These are phyloP conservation scores for Sonneratia alba DNA, from an alignment of 345 rosid species.

Conservation along the genomic window DNA sequence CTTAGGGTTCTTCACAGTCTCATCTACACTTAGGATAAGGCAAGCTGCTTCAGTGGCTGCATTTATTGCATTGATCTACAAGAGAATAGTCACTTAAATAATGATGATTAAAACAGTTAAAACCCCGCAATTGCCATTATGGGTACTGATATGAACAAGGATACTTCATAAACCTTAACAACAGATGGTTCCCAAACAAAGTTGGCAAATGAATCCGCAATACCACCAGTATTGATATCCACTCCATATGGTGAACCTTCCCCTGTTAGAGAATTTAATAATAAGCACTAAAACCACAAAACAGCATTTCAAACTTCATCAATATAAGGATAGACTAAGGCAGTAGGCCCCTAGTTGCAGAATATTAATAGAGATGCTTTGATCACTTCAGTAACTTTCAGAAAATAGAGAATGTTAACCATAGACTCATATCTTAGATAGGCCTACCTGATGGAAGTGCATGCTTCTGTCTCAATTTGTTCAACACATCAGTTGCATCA, in stretches of 20 bases:
- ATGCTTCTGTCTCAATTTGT: conserved; percentile 94
- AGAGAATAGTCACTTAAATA: neutral
- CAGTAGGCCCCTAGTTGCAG: neutral
- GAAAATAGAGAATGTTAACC: neutral
- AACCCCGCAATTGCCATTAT: conserved; percentile 3
- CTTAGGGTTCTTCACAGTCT: conserved; percentile 98
- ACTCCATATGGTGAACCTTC: conserved; percentile 94
- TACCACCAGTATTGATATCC: conserved; percentile 91
- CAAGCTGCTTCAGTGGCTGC: conserved; percentile 99
- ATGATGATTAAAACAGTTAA: neutral
- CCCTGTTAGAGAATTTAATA: conserved; percentile 26
- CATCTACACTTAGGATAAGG: conserved; percentile 89
- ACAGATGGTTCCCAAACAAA: conserved; percentile 99
- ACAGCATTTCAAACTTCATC: neutral
- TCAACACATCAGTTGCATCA: conserved; percentile 97
- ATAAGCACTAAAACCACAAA: neutral
- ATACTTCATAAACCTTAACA: conserved; percentile 50
- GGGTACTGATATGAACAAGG: neutral
- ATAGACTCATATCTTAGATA: conserved; percentile 1
- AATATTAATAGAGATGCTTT: neutral
- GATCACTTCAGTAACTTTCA: neutral
- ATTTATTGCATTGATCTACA: conserved; percentile 88
- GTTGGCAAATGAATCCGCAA: conserved; percentile 88
- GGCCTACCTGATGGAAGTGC: conserved; percentile 73
- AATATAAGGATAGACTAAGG: neutral